Evolutionary conservation across 2,329 filamentous ascomycete genomes (phyloP).

Genomic region (Tolypocladium tundrense): DNA sequence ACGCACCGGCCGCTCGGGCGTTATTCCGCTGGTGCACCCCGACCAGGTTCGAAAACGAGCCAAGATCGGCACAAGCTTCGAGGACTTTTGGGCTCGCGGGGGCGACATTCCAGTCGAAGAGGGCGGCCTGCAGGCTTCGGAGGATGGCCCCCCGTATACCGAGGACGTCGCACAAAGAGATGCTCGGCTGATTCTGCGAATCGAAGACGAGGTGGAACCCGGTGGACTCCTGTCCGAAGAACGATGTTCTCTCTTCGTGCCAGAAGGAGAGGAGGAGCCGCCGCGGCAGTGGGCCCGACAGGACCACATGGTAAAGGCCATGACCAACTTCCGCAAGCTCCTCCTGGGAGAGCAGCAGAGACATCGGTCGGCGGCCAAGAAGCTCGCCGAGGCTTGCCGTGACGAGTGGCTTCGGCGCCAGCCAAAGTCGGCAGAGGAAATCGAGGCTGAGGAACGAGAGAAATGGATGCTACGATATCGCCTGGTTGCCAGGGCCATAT

Average conservation of each 20-base stretch:
- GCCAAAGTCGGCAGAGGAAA: constrained; percentile 68
- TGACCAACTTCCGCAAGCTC: constrained; percentile 69
- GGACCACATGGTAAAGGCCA: constrained; percentile 75
- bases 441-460: constrained; percentile 66
- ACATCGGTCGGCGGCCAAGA: constrained; percentile 69
- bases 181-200: constrained; percentile 55
- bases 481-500: constrained; percentile 50
- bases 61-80: constrained; percentile 43
- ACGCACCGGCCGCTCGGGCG: constrained; percentile 25
- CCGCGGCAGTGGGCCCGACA: constrained; percentile 73
- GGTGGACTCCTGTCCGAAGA: constrained; percentile 66
- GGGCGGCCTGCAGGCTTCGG: constrained; percentile 43
- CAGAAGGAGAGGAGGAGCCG: constrained; percentile 63
- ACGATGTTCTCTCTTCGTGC: constrained; percentile 61
- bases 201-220: constrained; percentile 62
- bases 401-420: constrained; percentile 66
- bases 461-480: constrained; percentile 60
- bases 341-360: constrained; percentile 69
- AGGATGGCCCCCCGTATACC: constrained; percentile 48
- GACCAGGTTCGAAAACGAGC: constrained; percentile 43
- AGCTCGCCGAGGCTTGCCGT: constrained; percentile 65
- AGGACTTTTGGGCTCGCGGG: constrained; percentile 46
- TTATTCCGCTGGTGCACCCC: constrained; percentile 49
- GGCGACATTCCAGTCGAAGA: constrained; percentile 43
- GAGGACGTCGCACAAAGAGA: constrained; percentile 56